phyloP scores from a whole-genome alignment of 1,284 basidiomycete genomes.

The Ceratobasidium sp. region DNA sequence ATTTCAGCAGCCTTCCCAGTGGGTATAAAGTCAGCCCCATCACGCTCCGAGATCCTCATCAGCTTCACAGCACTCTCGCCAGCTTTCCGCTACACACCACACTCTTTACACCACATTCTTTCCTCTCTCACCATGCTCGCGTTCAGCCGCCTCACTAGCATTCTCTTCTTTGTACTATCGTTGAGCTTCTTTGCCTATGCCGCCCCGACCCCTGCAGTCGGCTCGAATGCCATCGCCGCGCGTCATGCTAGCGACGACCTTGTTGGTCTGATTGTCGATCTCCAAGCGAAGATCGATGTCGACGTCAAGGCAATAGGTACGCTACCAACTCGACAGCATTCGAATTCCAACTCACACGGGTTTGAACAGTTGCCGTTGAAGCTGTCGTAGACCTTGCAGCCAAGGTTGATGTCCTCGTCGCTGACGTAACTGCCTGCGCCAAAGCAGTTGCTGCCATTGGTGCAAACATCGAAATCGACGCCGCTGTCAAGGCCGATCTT shows the following conservation, averaged over 20 bases:
- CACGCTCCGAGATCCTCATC: background rate
- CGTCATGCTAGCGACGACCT: background rate
- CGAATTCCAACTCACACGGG: background rate
- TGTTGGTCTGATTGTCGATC: background rate
- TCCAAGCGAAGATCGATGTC: background rate
- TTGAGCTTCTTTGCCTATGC: slow-evolving; percentile 25
- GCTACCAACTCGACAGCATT: background rate
- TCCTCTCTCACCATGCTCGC: background rate
- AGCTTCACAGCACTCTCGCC: background rate
- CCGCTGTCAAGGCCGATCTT: background rate
- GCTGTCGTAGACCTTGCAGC: background rate
- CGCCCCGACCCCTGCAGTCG: background rate
- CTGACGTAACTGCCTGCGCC: background rate
- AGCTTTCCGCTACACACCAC: background rate
- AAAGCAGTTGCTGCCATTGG: background rate
- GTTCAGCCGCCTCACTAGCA: slow-evolving; percentile 7
- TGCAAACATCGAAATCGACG: background rate
- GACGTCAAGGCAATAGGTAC: background rate
- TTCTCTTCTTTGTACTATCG: slow-evolving; percentile 19
- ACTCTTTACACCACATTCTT: background rate
- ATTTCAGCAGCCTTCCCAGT: too few relatives aligned
- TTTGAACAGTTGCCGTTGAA: background rate
- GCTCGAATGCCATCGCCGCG: background rate
- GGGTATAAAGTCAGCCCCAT: too few relatives aligned
- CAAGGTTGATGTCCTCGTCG: background rate